Base-by-base conservation (phyloP, 768 basidiomycete species). In the Kwoniella shandongensis region DNA sequence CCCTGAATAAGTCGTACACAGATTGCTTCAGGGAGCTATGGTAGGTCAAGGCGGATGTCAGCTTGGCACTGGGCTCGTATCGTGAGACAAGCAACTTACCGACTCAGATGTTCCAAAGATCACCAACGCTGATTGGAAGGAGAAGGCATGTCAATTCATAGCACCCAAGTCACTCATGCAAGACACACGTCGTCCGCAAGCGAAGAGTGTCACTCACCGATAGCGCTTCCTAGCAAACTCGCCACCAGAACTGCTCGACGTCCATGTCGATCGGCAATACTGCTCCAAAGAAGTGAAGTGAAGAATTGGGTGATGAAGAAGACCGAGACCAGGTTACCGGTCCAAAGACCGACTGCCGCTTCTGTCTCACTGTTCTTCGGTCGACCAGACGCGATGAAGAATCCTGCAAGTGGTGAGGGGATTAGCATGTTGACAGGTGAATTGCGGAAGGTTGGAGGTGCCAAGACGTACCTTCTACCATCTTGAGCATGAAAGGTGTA, bases 251-350 rank as follows among this genome's bases (percentile, higher is more conserved):
- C 94, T 7, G 83, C 81, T 15, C 94, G 85, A 38, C 85, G 83
- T 39, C 92, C 91, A 73, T 97, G 90, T 77, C 84, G 88, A 56
- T 92, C 88, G 22, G 94, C 94, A 20, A 93, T 84, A n/a, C 91
- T 91, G 51, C 91, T 89, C 94, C 96, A 99, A 53, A 97, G 81
- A 29, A 99, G 79, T 26, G 91, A 92, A 0, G 94, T 98, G 27
- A 94, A 78, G 78, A 98, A 98, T 70, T 99, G 96, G 1, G 93
- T 91, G 66, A 96, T 79, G 80, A 97, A 98, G 78, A 98, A 94
- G 79, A 89, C 88, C 30, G 92, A 97, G 70, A 97, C 93, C 18
- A 91, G 90, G 73, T 87, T 78, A 38, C 91, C 91, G 68, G 86
- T 85, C 78, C 93, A 96, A 73, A 88, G 82, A 23, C 91, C 92